Percentiles rank a stretch among this genome's conserved stretches.
Conservation (phyloP, 257 asterid genomes). For the Solanum megistacrolobum region DNA sequence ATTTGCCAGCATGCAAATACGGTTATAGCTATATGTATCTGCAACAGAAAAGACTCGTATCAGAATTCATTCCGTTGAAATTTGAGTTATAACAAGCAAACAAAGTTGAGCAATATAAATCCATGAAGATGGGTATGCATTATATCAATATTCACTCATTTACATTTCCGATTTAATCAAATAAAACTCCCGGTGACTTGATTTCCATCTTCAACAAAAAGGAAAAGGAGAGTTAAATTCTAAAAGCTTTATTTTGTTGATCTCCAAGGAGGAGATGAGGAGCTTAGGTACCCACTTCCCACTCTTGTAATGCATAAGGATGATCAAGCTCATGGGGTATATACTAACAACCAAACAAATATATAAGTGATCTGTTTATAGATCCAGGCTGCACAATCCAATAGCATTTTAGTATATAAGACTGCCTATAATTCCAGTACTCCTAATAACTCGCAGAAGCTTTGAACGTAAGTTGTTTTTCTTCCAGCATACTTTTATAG, state of each 20-base stretch:
- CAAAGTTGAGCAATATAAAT: background rate
- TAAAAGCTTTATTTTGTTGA: background rate
- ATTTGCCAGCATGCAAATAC: conserved; percentile 60
- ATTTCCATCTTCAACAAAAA: background rate
- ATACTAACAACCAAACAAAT: background rate
- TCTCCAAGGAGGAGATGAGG: background rate
- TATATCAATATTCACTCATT: background rate
- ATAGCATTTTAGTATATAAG: background rate
- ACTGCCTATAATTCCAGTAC: background rate
- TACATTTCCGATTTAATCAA: background rate
- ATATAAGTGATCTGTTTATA: background rate
- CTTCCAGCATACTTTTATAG: background rate
- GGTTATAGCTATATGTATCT: conserved; percentile 52
- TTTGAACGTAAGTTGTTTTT: background rate
- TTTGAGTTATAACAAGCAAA: background rate
- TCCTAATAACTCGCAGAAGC: background rate
- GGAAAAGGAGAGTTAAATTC: background rate
- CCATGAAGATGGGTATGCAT: background rate
- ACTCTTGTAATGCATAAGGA: background rate
- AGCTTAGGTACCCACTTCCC: background rate
- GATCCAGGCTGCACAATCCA: background rate
- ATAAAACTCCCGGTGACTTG: background rate
- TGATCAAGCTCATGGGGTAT: background rate
- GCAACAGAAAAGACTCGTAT: conserved; percentile 10
- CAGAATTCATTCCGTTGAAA: background rate